Percentiles rank a stretch among this genome's conserved stretches.
Conservation (phyloP, 2,329 filamentous ascomycete genomes). For the Verticillium albo-atrum region DNA sequence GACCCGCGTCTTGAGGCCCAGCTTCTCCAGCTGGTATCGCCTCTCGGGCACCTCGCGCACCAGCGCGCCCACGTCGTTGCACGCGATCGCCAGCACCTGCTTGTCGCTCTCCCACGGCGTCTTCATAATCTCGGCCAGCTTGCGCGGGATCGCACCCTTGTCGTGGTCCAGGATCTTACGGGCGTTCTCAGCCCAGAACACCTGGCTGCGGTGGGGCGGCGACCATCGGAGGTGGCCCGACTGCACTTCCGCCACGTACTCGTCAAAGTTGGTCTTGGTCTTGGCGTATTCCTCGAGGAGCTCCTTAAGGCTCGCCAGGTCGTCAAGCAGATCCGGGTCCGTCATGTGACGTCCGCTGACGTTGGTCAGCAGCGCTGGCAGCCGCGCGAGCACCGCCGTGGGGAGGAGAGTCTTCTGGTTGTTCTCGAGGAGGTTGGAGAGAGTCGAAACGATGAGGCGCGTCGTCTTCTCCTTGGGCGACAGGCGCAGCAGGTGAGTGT, state of each 20-base stretch:
- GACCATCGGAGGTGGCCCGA: constrained; percentile 90
- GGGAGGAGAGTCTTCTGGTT: constrained; percentile 74
- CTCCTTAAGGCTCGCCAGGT: constrained; percentile 56
- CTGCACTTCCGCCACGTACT: constrained; percentile 82
- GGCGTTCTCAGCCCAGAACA: constrained; percentile 91
- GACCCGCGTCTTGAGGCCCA: constrained; percentile 79
- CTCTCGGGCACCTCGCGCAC: constrained; percentile 89
- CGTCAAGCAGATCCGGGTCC: constrained; percentile 60
- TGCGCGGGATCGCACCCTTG: constrained; percentile 71
- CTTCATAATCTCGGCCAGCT: constrained; percentile 78
- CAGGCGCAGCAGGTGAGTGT: constrained; percentile 84
- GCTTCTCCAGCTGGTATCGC: constrained; percentile 72
- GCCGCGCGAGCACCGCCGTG: constrained; percentile 77
- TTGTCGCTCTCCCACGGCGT: constrained; percentile 74
- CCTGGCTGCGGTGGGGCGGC: constrained; percentile 78
- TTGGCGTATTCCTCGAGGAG: constrained; percentile 64
- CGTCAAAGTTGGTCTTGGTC: constrained; percentile 75
- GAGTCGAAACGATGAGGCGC: constrained; percentile 80
- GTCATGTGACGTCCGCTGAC: constrained; percentile 57
- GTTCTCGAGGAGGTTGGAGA: constrained; percentile 74
- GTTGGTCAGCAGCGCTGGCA: constrained; percentile 65
- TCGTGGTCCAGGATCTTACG: constrained; percentile 80
- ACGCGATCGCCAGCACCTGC: constrained; percentile 86
- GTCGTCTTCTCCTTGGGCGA: constrained; percentile 99
- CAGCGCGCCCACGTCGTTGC: constrained; percentile 84